A percentile compares a stretch with the other conserved stretches of the same genome.
phyloP scores from a whole-genome alignment of 495 filamentous ascomycete genomes.

The Paragyromitra xinjiangensis region DNA sequence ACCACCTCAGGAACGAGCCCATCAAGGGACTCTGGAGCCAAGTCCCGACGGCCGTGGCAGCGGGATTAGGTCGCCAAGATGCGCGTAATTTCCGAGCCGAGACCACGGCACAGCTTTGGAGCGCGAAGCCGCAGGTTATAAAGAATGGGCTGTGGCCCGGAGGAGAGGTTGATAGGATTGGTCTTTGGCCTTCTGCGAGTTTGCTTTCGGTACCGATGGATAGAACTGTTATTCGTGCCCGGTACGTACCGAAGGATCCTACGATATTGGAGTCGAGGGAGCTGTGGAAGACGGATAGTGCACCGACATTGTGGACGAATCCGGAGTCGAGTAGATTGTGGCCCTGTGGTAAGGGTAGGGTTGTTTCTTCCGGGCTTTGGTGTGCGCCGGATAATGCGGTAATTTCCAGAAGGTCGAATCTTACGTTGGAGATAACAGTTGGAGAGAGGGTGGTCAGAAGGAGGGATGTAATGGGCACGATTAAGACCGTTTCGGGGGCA shows the following conservation, averaged over 20 bases:
- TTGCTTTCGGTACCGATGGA: not conserved
- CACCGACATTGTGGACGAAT: not conserved
- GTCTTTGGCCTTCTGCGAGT: slow-evolving; percentile 29
- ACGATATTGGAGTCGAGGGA: slow-evolving; percentile 4
- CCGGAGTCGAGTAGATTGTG: slow-evolving; percentile 7
- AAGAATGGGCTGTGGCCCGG: slow-evolving; percentile 34
- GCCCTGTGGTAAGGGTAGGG: slow-evolving; percentile 17
- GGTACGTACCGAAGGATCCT: not conserved
- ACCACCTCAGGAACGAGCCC: not conserved
- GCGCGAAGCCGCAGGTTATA: slow-evolving; percentile 9
- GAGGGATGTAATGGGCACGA: not conserved
- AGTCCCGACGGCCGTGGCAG: not conserved
- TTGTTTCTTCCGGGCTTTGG: slow-evolving; percentile 19
- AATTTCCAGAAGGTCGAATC: slow-evolving; percentile 32
- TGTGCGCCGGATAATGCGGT: not conserved
- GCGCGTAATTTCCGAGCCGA: slow-evolving; percentile 18
- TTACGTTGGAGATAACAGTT: slow-evolving; percentile 16
- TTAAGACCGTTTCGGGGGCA: slow-evolving; percentile 12
- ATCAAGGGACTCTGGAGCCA: slow-evolving; percentile 11
- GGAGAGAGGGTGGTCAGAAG: slow-evolving; percentile 21
- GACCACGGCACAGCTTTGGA: slow-evolving; percentile 18
- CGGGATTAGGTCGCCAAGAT: slow-evolving; percentile 7
- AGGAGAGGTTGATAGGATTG: not conserved
- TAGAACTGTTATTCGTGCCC: not conserved
- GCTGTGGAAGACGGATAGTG: slow-evolving; percentile 6